Base-by-base conservation (phyloP, 306 rosid species). In the Acacia confusa region DNA sequence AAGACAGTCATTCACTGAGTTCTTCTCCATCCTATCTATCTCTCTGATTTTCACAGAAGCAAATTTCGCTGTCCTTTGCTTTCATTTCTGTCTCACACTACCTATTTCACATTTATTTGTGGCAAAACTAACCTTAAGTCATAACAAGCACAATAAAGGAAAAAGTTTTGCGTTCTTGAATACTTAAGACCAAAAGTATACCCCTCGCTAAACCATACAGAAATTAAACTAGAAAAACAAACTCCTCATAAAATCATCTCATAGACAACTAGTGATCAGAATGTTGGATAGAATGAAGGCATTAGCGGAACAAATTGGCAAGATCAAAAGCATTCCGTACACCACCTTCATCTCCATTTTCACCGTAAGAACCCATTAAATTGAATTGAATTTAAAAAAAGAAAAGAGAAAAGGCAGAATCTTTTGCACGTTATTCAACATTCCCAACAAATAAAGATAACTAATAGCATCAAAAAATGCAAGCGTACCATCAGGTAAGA, bases 401-500 rank as follows among this genome's bases (percentile, higher is more conserved):
- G 3, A 72, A 47, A 45, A 45, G 28, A 16, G 28, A 47, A 71
- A 47, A 45, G 3, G 17, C 11, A 72, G 2, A 27, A 15, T 28
- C n/a, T 63, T 61, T 12, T 9, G 20, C 43, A 53, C 15, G 3
- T 30, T 72, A 28, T 47, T 6, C 24, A 45, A 45, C 22, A 28
- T 27, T 4, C 11, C 48, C 27, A 24, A 8, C 2, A 53, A 74
- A 9, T 1, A 16, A 74, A 74, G n/a, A 30, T 61, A 50, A 79
- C 8, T 61, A 57, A 24, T 25, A 9, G 25, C 1, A 0, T 20
- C 12, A 41, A 24, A 63, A 77, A 28, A 11, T 17, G 79, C 28
- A 24, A 43, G 38, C 82, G 78, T 89, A 95, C 98, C 98, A 22
- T 92, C 86, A 11, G 99, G 99, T 66, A 90, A 85, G 90, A 90